Percentiles rank a stretch among this genome's conserved stretches.
Evolutionary conservation across 345 rosid genomes (phyloP).

Genomic region (Lenwebbia sp.): DNA sequence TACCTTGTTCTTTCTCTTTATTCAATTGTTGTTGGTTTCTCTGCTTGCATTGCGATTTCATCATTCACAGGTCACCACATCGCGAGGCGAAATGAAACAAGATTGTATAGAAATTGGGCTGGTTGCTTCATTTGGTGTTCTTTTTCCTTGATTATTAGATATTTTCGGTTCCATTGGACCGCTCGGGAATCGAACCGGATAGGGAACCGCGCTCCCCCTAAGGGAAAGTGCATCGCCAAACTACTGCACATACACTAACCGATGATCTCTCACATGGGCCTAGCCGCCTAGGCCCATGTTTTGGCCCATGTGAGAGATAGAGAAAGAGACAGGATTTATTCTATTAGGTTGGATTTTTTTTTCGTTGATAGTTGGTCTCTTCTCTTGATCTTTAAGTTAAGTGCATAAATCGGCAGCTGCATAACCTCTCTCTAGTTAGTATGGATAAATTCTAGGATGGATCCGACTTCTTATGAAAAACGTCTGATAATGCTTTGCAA

Average conservation of each 20-base stretch:
- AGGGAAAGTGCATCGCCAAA: not conserved
- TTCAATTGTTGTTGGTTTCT: no score
- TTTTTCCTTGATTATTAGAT: no score
- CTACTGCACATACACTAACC: not conserved
- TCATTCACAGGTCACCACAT: no score
- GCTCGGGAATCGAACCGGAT: no score
- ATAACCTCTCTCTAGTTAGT: not conserved
- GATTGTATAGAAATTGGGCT: no score
- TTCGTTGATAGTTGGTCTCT: not conserved
- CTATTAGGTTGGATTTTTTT: not conserved
- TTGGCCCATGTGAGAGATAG: not conserved
- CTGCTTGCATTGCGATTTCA: no score
- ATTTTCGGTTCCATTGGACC: no score
- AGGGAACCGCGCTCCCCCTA: no score
- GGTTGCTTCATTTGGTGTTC: no score
- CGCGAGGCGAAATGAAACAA: no score
- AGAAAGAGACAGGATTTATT: not conserved
- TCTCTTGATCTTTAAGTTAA: not conserved
- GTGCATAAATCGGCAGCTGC: not conserved
- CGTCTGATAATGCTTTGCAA: not conserved
- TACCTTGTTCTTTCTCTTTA: no score
- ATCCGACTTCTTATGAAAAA: not conserved
- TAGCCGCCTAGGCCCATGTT: not conserved
- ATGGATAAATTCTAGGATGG: not conserved
- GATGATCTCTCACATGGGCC: not conserved